A percentile compares a stretch with the other conserved stretches of the same genome.
phyloP scores from a whole-genome alignment of 768 basidiomycete species.

The Suillus subaureus region DNA sequence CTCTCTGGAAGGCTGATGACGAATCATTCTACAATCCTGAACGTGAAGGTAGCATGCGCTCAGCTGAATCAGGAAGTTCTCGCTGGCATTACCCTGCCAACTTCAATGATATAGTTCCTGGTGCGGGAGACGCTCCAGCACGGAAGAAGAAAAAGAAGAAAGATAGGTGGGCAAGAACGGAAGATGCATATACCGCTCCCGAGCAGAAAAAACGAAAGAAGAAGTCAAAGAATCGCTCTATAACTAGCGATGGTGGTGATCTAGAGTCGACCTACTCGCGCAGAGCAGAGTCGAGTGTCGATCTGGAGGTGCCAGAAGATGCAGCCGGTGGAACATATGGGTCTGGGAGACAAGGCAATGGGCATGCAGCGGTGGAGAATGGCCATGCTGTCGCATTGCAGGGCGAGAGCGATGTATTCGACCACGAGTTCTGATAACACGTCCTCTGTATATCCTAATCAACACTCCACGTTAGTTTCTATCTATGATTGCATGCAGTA shows the following conservation, averaged over 20 bases:
- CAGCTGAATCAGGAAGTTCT: conserved; percentile 43
- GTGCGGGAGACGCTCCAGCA: conserved; percentile 41
- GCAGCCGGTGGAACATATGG: conserved; percentile 71
- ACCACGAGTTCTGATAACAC: conserved; percentile 59
- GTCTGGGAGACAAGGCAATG: conserved; percentile 17
- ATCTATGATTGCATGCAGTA: neutral
- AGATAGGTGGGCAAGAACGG: conserved; percentile 85
- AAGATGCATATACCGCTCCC: conserved; percentile 67
- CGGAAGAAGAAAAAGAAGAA: conserved; percentile 81
- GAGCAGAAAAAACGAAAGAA: conserved; percentile 65
- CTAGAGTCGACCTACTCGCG: conserved; percentile 35
- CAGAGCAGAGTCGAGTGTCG: conserved; percentile 40
- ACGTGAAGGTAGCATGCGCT: conserved; percentile 39
- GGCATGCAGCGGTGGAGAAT: conserved; percentile 18
- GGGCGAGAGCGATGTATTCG: conserved; percentile 49
- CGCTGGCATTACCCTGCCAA: conserved; percentile 89
- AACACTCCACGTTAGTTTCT: neutral
- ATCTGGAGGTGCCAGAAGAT: conserved; percentile 64
- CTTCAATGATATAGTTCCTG: conserved; percentile 60
- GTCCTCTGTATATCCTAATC: neutral
- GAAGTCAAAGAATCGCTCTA: conserved; percentile 54
- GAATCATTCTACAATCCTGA: conserved; percentile 68
- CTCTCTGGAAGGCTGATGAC: conserved; percentile 75
- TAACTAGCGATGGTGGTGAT: conserved; percentile 36
- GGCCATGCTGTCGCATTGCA: conserved; percentile 25